These are phyloP conservation scores for Rhizopogon rudus DNA, from an alignment of 768 basidiomycete genomes.

Conservation along the genomic window DNA sequence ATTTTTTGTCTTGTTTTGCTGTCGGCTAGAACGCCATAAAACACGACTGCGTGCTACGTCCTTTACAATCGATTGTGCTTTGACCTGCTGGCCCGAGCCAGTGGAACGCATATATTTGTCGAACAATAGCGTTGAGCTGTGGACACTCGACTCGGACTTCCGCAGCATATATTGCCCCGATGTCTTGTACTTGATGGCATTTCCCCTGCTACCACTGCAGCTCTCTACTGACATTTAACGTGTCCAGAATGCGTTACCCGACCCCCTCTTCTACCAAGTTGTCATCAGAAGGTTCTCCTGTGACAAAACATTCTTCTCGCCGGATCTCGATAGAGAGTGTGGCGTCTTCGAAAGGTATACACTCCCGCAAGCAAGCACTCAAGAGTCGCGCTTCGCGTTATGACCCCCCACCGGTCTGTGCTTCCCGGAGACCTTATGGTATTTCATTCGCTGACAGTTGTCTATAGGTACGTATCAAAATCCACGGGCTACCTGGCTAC, in stretches of 20 bases:
- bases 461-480: conserved; percentile 12
- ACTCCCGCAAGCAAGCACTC: conserved; percentile 10
- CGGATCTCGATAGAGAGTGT: background rate
- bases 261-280: conserved; percentile 7
- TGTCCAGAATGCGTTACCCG: background rate
- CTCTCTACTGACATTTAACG: no score
- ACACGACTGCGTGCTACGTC: no score
- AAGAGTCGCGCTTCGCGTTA: background rate
- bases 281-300: background rate
- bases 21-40: no score
- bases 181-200: no score
- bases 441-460: conserved; percentile 1
- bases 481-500: conserved; percentile 7
- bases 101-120: no score
- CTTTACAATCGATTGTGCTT: no score
- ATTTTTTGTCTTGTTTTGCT: background rate
- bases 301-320: conserved; percentile 12
- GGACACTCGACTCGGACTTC: no score
- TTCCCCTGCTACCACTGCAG: no score
- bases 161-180: no score
- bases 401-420: background rate
- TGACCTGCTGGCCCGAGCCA: no score
- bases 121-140: no score
- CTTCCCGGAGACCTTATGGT: background rate
- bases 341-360: conserved; percentile 3